Evolutionary conservation across 2,329 filamentous ascomycete genomes (phyloP), one percentile per base, ranked within the genome.

Genomic region (Tricladium varicosporioides): DNA sequence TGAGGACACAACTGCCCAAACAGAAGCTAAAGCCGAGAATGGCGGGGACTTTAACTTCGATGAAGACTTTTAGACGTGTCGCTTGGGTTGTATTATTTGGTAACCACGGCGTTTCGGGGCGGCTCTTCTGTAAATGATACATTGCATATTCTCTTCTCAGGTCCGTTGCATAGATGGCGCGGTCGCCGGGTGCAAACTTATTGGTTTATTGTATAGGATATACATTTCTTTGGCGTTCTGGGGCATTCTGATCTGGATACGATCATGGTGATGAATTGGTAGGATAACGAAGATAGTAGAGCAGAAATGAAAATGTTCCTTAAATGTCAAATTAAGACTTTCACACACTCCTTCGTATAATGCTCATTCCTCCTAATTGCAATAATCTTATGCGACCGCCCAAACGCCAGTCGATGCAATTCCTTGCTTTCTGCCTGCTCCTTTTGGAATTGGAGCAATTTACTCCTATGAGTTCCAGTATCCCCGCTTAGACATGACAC

Each of bases 11-110:
- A 67, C 71, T 16, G 65, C 73, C 48, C 75, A 77, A 54, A 72
- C 77, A 10, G 76, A 85, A 59, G 73, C 78, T 61, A 78, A 82
- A 73, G 74, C 74, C 63, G 79, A 81, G 69, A 84, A 85, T 63
- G 82, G 82, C 40, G 89, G 91, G 62, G 91, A 93, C 78, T 95
- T 99, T 78, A 82, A 77, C 74, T 97, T 99, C 69, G 92, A 97
- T 67, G 93, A 97, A 65, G 94, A 99, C 78, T 99, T 99, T 72
- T 97, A 90, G 81, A 80, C 72, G 62, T 49, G 47, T 68, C 64
- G 44, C 45, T 51, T 54, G 56, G 50, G 48, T 57, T 50, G 43
- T 58, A 27, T 27, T 4, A 27, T 27, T 27, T 27, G 22, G 22
- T 27, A 27, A 27, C 7, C 22, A 27, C 46, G 63, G 61, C 60